Conservation (phyloP, 163 green algal species). For the Chlamydomonas reinhardtii region DNA sequence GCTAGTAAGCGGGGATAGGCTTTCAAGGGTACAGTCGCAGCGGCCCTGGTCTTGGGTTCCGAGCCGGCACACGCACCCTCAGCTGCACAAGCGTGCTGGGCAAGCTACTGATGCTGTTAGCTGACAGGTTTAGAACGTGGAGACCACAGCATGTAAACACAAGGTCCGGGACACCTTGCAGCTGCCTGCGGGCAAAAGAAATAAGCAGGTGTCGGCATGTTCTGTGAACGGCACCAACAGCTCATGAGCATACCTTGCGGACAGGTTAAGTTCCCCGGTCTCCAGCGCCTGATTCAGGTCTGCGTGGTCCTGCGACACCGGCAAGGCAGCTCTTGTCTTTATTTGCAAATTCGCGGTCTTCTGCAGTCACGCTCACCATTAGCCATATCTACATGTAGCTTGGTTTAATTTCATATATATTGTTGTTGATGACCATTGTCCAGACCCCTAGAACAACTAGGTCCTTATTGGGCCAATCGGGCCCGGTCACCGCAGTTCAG, state of each 20-base stretch:
- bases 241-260: neutral
- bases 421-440: too few relatives aligned
- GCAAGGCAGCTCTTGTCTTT: too few relatives aligned
- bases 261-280: neutral
- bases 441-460: too few relatives aligned
- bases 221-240: neutral
- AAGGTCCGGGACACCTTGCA: slow-evolving; percentile 6
- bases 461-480: too few relatives aligned
- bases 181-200: neutral
- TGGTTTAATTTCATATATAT: too few relatives aligned
- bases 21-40: too few relatives aligned
- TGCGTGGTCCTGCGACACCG: neutral
- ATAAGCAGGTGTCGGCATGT: neutral
- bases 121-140: slow-evolving; percentile 10
- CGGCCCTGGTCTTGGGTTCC: too few relatives aligned
- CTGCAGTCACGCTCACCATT: too few relatives aligned
- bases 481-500: too few relatives aligned
- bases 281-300: neutral
- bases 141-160: slow-evolving; percentile 33
- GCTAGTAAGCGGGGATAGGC: too few relatives aligned
- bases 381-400: too few relatives aligned
- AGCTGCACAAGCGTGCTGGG: neutral
- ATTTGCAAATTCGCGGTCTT: too few relatives aligned
- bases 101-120: neutral
- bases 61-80: neutral